These are phyloP conservation scores for Paecilomyces niveus DNA, from an alignment of 2,329 filamentous ascomycete species.

Conservation along the genomic window DNA sequence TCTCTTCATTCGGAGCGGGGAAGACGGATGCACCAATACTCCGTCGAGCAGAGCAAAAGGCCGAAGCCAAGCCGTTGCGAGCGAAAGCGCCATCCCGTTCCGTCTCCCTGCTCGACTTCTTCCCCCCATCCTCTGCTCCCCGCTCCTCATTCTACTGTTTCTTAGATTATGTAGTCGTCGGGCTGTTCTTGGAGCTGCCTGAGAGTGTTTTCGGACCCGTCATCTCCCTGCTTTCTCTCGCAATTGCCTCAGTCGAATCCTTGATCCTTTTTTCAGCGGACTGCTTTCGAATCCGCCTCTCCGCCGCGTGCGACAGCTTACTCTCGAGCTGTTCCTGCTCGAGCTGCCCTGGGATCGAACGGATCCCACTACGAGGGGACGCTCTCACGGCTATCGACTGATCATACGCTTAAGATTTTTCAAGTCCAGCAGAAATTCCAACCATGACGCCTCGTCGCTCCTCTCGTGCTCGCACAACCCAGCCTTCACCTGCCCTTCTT, in stretches of 20 bases:
- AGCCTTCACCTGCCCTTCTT: constrained; percentile 60
- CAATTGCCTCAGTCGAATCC: constrained; percentile 11
- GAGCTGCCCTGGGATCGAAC: constrained; percentile 2
- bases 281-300: constrained; percentile 14
- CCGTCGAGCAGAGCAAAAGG: constrained; percentile 1
- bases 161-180: constrained; percentile 35
- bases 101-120: constrained; percentile 15
- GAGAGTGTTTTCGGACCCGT: constrained; percentile 17
- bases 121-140: constrained; percentile 21
- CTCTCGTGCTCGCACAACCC: constrained; percentile 76
- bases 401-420: not conserved
- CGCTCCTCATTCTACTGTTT: constrained; percentile 23
- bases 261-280: constrained; percentile 7
- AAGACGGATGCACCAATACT: constrained; percentile 5
- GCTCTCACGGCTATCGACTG: not conserved
- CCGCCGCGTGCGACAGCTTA: constrained; percentile 18
- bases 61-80: constrained; percentile 2
- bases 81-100: constrained; percentile 16
- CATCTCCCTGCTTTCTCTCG: constrained; percentile 12
- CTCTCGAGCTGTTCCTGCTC: constrained; percentile 11
- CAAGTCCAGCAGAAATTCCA: constrained; percentile 6
- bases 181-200: constrained; percentile 24
- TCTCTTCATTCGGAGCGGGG: constrained; percentile 5
- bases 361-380: constrained; percentile 8
- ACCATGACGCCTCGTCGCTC: constrained; percentile 73